Evolutionary conservation across 2,329 filamentous ascomycete genomes (phyloP).

Genomic region (Aspergillus pseudonomiae): DNA sequence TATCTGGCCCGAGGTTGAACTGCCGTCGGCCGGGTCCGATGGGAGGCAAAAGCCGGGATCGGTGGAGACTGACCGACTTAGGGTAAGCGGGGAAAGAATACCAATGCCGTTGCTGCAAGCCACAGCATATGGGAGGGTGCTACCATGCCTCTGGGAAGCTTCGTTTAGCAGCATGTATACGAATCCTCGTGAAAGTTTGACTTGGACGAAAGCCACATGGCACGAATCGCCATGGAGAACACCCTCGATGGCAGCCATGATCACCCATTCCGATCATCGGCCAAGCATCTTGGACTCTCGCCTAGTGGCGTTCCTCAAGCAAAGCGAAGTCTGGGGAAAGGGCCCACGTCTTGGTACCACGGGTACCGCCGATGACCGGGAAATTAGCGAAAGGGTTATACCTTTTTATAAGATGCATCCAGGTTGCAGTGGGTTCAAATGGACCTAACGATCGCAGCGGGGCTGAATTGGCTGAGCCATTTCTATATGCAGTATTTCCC

Average conservation of each 20-base stretch:
- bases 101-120: background rate
- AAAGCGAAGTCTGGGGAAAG: slow-evolving; percentile 10
- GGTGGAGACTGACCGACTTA: slow-evolving; percentile 1
- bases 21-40: slow-evolving; percentile 13
- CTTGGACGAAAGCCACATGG: background rate
- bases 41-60: background rate
- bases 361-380: slow-evolving; percentile 18
- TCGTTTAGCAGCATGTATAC: background rate
- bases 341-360: slow-evolving; percentile 12
- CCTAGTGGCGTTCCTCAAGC: background rate
- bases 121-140: background rate
- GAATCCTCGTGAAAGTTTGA: background rate
- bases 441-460: background rate
- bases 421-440: background rate
- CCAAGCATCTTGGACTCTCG: slow-evolving; percentile 1
- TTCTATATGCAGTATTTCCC: slow-evolving; percentile 3
- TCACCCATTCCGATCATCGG: slow-evolving; percentile 3
- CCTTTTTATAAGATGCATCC: slow-evolving; percentile 11
- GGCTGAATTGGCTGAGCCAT: slow-evolving; percentile 3
- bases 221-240: background rate
- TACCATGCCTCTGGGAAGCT: background rate
- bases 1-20: slow-evolving; percentile 6
- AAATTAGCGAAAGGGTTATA: background rate
- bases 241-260: background rate
- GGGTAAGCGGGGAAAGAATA: slow-evolving; percentile 5